These are phyloP conservation scores for Begonia fuchsioides DNA, from an alignment of 306 rosid genomes.

Conservation along the genomic window DNA sequence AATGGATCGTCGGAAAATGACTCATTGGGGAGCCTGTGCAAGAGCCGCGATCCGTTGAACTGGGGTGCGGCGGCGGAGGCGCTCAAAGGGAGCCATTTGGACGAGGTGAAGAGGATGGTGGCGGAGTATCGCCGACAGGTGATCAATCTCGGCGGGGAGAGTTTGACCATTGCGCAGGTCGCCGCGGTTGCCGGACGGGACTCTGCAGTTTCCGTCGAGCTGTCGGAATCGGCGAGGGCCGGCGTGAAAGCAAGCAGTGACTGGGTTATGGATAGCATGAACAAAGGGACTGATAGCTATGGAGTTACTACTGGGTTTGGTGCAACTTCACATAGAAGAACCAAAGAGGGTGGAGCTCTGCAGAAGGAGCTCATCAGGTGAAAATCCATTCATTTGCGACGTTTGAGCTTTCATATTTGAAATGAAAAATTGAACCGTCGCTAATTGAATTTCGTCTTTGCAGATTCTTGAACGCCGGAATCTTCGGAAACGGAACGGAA, in stretches of 20 bases:
- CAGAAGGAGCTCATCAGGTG: constrained; percentile 81
- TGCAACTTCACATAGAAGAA: constrained; percentile 71
- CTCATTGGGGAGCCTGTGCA: constrained; percentile 18
- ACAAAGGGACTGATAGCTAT: constrained; percentile 57
- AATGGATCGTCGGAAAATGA: constrained; percentile 10
- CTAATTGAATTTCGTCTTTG: neutral
- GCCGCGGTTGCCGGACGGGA: constrained; percentile 53
- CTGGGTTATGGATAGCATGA: constrained; percentile 81
- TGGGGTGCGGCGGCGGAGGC: constrained; percentile 61
- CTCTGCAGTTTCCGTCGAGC: constrained; percentile 36
- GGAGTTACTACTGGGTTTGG: constrained; percentile 97
- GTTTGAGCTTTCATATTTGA: too few relatives aligned
- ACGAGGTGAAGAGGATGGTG: constrained; percentile 91
- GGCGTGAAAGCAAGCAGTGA: constrained; percentile 88
- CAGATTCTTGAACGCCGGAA: constrained; percentile 86
- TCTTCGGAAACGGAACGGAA: constrained; percentile 64
- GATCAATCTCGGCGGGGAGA: constrained; percentile 53
- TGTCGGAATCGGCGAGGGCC: constrained; percentile 44
- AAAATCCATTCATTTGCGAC: neutral
- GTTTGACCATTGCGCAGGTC: constrained; percentile 61
- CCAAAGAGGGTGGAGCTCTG: constrained; percentile 81
- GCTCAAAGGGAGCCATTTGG: constrained; percentile 58
- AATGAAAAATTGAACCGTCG: too few relatives aligned
- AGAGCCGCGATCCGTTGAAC: constrained; percentile 39
- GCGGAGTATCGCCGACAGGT: constrained; percentile 45